Evolutionary conservation across 1,139 yeast genomes (phyloP).

Genomic region (Yamadazyma buinensis): DNA sequence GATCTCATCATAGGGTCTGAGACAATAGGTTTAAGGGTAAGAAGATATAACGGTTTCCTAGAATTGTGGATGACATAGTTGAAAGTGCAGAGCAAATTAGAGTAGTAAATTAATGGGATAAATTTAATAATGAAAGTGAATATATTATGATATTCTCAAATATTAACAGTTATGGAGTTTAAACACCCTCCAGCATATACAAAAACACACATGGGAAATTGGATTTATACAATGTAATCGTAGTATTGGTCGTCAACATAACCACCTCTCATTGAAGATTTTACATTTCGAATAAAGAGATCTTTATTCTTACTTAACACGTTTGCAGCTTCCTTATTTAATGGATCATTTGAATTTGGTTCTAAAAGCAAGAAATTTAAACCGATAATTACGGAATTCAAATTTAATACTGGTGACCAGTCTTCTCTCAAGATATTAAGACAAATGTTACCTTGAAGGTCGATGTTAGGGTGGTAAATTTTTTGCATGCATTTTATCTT

Average conservation of each 20-base stretch:
- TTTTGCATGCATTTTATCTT: conserved; percentile 66
- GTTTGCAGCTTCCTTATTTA: conserved; percentile 86
- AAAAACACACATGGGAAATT: no score
- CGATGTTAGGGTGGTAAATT: conserved; percentile 94
- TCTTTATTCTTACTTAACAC: conserved; percentile 57
- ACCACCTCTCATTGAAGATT: conserved; percentile 69
- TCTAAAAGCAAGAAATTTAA: conserved; percentile 81
- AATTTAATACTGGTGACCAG: conserved; percentile 91
- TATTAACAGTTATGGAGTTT: no score
- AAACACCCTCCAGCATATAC: no score
- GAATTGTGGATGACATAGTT: no score
- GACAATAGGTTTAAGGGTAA: no score
- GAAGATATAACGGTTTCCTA: no score
- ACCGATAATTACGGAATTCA: conserved; percentile 82
- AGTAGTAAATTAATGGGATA: no score
- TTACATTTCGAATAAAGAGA: conserved; percentile 58
- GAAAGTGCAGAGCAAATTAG: no score
- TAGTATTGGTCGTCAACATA: conserved; percentile 54
- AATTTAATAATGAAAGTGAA: no score
- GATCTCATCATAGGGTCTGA: no score
- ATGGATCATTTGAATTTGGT: conserved; percentile 89
- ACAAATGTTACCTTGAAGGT: conserved; percentile 85
- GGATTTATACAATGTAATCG: conserved; percentile 56
- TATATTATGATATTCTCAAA: no score
- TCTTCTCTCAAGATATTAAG: conserved; percentile 88